Evolutionary conservation across 2,329 filamentous ascomycete genomes (phyloP), one percentile per base, ranked within the genome.

Genomic region (Teratosphaeria zuluensis): DNA sequence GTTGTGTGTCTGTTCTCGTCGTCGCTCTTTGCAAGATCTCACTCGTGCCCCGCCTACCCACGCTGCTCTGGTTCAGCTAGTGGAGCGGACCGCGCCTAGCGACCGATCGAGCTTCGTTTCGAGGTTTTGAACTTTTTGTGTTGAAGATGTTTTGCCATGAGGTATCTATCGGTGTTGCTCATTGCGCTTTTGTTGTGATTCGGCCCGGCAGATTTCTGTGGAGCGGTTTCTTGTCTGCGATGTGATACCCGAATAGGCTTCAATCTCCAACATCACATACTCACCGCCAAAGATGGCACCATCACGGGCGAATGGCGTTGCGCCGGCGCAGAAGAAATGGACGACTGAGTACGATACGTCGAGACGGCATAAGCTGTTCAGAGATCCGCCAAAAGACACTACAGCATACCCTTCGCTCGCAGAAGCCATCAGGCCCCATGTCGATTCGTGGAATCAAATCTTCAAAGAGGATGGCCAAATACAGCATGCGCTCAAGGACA

Each of bases 371-470:
- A 82, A 89, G 56, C 87, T 99, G 24, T 99, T 99, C 74, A 82
- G 84, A 68, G 86, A 95, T 65, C 92, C 94, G 19, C 92, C 94
- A 0, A 87, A 84, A 69, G 92, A 97, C 72, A 87, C 84, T 66
- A 88, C 88, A 9, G 90, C 92, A 60, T 97, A 95, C 70, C 94
- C 94, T 14, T 83, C 88, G 24, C 84, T 99, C 54, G 87, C 92
- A 68, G 83, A 83, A 61, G 89, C 92, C n/a, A 86, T 97, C 60
- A 82, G 89, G 64, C 94, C 94, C 55, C 94, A 99, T 74, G 88
- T 97, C 67, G 87, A 96, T 69, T 94, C 94, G 6, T 99, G 96
- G 83, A 96, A 99, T 78, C 86, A 86, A 56, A 81, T 97, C 54
- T 95, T 96, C 71, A 83, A 85, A 33, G 79, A 81, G 59, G 81